A percentile compares a stretch with the other conserved stretches of the same genome.
Evolutionary conservation across 495 filamentous ascomycete genomes (phyloP).

Genomic region (Tuber indicum): DNA sequence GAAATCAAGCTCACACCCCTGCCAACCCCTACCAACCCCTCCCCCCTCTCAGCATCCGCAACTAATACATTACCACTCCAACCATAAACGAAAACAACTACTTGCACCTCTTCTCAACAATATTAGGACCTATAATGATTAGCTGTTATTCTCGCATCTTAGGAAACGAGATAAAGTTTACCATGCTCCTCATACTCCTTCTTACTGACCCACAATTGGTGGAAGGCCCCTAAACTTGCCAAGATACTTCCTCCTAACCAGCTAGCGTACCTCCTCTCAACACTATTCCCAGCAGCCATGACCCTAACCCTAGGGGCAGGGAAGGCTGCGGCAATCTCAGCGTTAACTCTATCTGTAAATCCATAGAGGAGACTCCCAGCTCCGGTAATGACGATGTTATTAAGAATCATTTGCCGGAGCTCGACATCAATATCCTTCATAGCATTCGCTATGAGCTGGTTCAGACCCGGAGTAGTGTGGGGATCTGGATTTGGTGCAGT

Average conservation of each 20-base stretch:
- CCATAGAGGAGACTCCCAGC: constrained; percentile 76
- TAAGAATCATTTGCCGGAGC: constrained; percentile 69
- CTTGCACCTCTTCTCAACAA: constrained; percentile 75
- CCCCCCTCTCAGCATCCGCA: not conserved
- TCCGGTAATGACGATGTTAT: constrained; percentile 89
- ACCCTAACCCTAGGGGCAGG: constrained; percentile 78
- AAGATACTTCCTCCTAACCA: constrained; percentile 98
- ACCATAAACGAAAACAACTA: constrained; percentile 39
- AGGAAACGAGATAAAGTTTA: not conserved
- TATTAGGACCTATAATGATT: constrained; percentile 42
- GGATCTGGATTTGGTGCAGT: constrained; percentile 54
- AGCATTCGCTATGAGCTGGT: constrained; percentile 68
- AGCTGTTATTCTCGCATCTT: not conserved
- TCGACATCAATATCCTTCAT: constrained; percentile 79
- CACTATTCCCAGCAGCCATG: constrained; percentile 72
- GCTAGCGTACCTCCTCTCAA: constrained; percentile 78
- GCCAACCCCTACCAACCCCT: not conserved
- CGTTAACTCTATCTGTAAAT: constrained; percentile 80
- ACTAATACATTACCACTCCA: not conserved
- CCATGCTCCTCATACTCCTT: constrained; percentile 80
- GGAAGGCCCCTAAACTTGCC: constrained; percentile 94
- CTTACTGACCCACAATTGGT: constrained; percentile 95
- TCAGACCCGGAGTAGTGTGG: constrained; percentile 55
- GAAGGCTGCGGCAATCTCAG: constrained; percentile 69
- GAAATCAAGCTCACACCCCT: not conserved